Base-by-base conservation (phyloP, 2,329 filamentous ascomycete genomes). In the Colletotrichum sansevieriae region DNA sequence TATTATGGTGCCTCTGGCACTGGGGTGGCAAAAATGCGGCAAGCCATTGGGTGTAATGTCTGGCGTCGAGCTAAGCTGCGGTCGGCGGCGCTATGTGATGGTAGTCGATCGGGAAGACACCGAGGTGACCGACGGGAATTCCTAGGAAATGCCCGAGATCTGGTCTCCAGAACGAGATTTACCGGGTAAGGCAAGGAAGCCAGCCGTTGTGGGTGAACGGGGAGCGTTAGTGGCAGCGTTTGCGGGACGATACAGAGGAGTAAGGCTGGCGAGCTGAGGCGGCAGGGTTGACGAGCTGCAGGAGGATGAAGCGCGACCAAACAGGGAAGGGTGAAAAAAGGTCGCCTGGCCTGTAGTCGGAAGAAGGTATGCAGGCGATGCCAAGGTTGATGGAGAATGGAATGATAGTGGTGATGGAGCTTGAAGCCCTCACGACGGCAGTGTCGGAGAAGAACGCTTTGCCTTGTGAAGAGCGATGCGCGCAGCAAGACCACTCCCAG, bases 261-360 rank as follows among this genome's bases (percentile, higher is more conserved):
- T 22, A 43, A 11, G 39, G 43, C 33, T 35, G 43, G 13, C 41
- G 59, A 67, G 59, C 43, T 56, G 64, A 63, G 39, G 20, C 49
- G 37, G 20, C 59, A 52, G 52, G 25, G n/a, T 63, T 57, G 51
- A 22, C 47, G 55, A 66, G 66, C 62, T 61, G 62, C 66, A 66
- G 66, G 33, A 69, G 66, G 66, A 66, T 66, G 62, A 69, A 69
- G 66, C 66, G 66, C 66, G 49, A 29, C 41, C 47, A 55, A 39
- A 55, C 35, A 60, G 18, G 8, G 33, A 41, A 25, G 29, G 8
- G 6, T 7, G 29, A 4, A 43, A 39, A 56, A 18, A 51, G 18
- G 56, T 49, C 66, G 62, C 62, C 62, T 60, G 10, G 25, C 41
- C 66, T 49, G 7, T 52, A 43, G 55, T 22, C n/a, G 49, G 25